phyloP scores from a whole-genome alignment of 306 rosid species.

The Vicia faba region DNA sequence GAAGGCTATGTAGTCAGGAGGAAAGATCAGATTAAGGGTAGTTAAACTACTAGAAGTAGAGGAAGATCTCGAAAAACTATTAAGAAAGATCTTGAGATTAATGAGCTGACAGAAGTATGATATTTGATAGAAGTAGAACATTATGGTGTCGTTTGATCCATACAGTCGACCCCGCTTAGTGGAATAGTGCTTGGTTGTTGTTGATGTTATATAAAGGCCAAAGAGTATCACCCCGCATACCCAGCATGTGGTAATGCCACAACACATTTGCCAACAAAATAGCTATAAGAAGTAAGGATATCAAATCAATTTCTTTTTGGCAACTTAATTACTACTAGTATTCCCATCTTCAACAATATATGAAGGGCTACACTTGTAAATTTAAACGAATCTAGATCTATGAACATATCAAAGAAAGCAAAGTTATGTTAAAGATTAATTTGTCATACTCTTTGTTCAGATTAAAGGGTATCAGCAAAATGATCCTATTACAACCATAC shows the following conservation, averaged over 20 bases:
- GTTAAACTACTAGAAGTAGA: too few species aligned
- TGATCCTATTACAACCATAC: constrained; percentile 23
- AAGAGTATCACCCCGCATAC: constrained; percentile 9
- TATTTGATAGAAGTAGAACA: too few species aligned
- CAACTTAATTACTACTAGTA: constrained; percentile 7
- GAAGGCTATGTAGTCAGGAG: too few species aligned
- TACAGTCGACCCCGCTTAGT: too few species aligned
- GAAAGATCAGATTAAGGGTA: too few species aligned
- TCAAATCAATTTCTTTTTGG: constrained; percentile 21
- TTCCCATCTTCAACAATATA: constrained; percentile 29
- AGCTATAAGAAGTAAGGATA: constrained; percentile 18
- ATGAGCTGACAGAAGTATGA: too few species aligned
- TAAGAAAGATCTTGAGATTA: too few species aligned
- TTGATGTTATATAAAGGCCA: constrained; percentile 9
- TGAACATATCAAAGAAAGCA: constrained; percentile 13
- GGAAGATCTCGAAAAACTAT: too few species aligned
- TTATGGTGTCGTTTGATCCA: too few species aligned
- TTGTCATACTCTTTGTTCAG: constrained; percentile 22
- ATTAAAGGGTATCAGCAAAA: not conserved
- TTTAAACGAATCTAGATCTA: constrained; percentile 27
- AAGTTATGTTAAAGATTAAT: constrained; percentile 26
- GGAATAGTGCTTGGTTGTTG: too few species aligned
- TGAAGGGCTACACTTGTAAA: constrained; percentile 23
- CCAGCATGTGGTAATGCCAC: constrained; percentile 4
- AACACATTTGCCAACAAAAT: constrained; percentile 32